Evolutionary conservation across 805 yeast genomes (phyloP).

Genomic region (Candida glaebosa): DNA sequence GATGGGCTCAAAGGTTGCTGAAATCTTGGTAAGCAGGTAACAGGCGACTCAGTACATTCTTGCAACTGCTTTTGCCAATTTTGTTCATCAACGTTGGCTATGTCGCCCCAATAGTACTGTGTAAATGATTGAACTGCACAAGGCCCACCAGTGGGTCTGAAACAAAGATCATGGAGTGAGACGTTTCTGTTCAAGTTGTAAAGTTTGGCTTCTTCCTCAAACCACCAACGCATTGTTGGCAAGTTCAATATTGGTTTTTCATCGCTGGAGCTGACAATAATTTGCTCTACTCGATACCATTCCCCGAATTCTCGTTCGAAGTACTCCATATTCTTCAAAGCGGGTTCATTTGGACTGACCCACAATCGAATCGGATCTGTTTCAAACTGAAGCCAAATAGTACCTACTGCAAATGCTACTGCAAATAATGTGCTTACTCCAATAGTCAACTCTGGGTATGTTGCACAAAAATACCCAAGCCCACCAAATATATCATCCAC

Average conservation of each 20-base stretch:
- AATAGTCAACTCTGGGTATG: constrained; percentile 45
- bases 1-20: constrained; percentile 83
- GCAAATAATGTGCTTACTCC: constrained; percentile 27
- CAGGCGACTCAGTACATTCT: constrained; percentile 75
- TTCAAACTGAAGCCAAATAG: constrained; percentile 56
- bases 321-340: constrained; percentile 59
- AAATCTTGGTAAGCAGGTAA: constrained; percentile 82
- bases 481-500: constrained; percentile 39
- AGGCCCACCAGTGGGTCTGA: constrained; percentile 72
- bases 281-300: constrained; percentile 84
- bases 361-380: constrained; percentile 79
- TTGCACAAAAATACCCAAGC: constrained; percentile 59
- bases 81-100: constrained; percentile 43
- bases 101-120: constrained; percentile 75
- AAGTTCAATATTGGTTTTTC: constrained; percentile 66
- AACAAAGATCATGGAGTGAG: constrained; percentile 65
- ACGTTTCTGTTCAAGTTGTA: constrained; percentile 25
- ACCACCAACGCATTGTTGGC: constrained; percentile 83
- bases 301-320: constrained; percentile 87
- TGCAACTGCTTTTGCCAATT: constrained; percentile 56
- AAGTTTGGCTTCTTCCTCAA: constrained; percentile 61
- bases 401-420: constrained; percentile 49
- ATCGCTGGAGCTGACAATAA: constrained; percentile 57
- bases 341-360: constrained; percentile 80
- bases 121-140: constrained; percentile 88